Evolutionary conservation across 2,329 filamentous ascomycete genomes (phyloP).

Genomic region (Penicillium olsonii): DNA sequence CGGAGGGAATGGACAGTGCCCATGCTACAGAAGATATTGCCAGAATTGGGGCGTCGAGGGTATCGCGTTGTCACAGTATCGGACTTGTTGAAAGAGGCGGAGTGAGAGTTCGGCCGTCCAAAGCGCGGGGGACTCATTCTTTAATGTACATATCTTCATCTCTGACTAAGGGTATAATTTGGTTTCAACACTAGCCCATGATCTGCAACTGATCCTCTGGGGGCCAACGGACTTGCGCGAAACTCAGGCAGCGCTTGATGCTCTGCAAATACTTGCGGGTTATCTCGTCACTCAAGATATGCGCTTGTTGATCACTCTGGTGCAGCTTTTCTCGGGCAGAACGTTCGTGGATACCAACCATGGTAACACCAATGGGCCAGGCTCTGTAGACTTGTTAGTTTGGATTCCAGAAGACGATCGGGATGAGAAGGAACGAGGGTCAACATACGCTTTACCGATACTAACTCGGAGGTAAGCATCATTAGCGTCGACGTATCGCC

Average conservation of each 20-base stretch:
- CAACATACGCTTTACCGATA: slow-evolving; percentile 77
- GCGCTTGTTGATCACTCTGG: slow-evolving; percentile 73
- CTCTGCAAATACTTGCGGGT: slow-evolving; percentile 96
- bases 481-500: slow-evolving; percentile 93
- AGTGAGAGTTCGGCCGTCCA: neutral
- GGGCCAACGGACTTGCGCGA: slow-evolving; percentile 95
- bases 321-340: slow-evolving; percentile 94
- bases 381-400: slow-evolving; percentile 52
- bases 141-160: slow-evolving; percentile 1
- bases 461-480: slow-evolving; percentile 90
- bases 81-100: slow-evolving; percentile 56
- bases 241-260: slow-evolving; percentile 94
- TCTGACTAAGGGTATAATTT: slow-evolving; percentile 19
- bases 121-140: neutral
- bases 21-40: slow-evolving; percentile 73
- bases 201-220: slow-evolving; percentile 88
- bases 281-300: slow-evolving; percentile 95
- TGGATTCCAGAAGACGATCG: too few species aligned
- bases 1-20: slow-evolving; percentile 77
- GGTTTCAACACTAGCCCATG: slow-evolving; percentile 69
- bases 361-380: slow-evolving; percentile 98
- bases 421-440: neutral
- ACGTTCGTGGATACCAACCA: slow-evolving; percentile 99
- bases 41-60: slow-evolving; percentile 67
- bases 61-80: slow-evolving; percentile 73